A percentile compares a stretch with the other conserved stretches of the same genome.
Conservation (phyloP, 371 early-diverging fungal genomes). For the Mucor ambiguus region DNA sequence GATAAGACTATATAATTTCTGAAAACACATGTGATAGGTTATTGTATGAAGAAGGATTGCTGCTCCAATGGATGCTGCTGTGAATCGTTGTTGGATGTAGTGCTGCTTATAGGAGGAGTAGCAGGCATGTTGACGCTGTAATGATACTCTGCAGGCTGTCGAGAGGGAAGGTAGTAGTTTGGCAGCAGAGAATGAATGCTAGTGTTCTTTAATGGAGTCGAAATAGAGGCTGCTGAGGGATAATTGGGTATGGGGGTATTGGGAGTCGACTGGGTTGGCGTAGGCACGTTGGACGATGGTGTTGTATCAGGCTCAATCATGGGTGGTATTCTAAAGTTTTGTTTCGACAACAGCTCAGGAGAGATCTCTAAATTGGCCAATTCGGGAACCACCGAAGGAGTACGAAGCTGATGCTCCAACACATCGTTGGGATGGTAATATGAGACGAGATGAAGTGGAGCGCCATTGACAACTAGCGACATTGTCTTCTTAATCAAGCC, state of each 20-base stretch:
- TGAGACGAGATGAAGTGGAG: conserved; percentile 79
- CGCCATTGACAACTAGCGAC: conserved; percentile 74
- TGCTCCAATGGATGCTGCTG: not conserved
- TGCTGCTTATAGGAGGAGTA: not conserved
- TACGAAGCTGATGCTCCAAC: conserved; percentile 45
- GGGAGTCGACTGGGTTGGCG: not conserved
- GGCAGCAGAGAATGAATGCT: not conserved
- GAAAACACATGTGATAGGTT: not conserved
- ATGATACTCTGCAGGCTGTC: not conserved
- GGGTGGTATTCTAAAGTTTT: conserved; percentile 59
- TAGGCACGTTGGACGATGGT: not conserved
- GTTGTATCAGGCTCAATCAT: conserved; percentile 5
- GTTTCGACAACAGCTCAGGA: conserved; percentile 57
- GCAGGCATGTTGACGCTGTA: not conserved
- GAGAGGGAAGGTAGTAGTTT: not conserved
- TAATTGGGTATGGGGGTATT: not conserved
- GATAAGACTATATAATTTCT: not conserved
- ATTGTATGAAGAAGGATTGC: not conserved
- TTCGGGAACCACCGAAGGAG: conserved; percentile 54
- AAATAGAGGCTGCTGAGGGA: not conserved
- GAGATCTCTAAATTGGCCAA: conserved; percentile 51
- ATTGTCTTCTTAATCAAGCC: conserved; percentile 89
- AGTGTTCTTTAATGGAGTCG: not conserved
- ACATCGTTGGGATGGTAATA: conserved; percentile 84
- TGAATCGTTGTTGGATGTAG: not conserved